A percentile compares a stretch with the other conserved stretches of the same genome.
These are phyloP conservation scores for Salix arbutifolia DNA, from an alignment of 345 rosid species.

Conservation along the genomic window DNA sequence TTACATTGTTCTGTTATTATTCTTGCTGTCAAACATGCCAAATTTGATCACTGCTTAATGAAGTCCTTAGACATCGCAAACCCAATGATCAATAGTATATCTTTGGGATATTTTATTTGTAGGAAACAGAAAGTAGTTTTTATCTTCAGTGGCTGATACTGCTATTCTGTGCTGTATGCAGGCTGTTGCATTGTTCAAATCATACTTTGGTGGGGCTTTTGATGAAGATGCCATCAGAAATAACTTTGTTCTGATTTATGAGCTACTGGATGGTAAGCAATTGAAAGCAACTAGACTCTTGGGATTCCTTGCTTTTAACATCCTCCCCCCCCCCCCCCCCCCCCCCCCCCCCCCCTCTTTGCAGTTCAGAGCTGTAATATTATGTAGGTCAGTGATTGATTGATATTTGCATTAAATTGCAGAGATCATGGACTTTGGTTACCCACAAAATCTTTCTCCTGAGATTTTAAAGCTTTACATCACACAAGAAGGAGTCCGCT, in stretches of 20 bases:
- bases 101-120: background rate
- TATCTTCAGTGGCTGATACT: background rate
- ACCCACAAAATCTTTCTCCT: constrained; percentile 95
- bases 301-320: background rate
- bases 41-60: background rate
- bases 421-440: constrained; percentile 98
- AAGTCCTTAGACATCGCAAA: background rate
- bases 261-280: constrained; percentile 80
- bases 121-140: background rate
- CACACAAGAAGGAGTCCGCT: constrained; percentile 96
- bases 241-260: constrained; percentile 94
- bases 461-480: constrained; percentile 96
- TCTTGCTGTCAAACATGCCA: background rate
- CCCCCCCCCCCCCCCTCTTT: background rate
- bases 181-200: constrained; percentile 95
- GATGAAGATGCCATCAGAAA: constrained; percentile 97
- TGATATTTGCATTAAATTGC: constrained; percentile 24
- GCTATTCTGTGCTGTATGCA: constrained; percentile 22
- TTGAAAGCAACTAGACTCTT: background rate
- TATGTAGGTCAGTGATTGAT: background rate
- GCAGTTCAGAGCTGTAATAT: background rate
- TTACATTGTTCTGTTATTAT: background rate
- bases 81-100: background rate
- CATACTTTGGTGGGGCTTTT: constrained; percentile 97
- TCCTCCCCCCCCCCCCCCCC: background rate